Conservation (phyloP, 2,329 filamentous ascomycete genomes). For the Trichoderma hamatum region DNA sequence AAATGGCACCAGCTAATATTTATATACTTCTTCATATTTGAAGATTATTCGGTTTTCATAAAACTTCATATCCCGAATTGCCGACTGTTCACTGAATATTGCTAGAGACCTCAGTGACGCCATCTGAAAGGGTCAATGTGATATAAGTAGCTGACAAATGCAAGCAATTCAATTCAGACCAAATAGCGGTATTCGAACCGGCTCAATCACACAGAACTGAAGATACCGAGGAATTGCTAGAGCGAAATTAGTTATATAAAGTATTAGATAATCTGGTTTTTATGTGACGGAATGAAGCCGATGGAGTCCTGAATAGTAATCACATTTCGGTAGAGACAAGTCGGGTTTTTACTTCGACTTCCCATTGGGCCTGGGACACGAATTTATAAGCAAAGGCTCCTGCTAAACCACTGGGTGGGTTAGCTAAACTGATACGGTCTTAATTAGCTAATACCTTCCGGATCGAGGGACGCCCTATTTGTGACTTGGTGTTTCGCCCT, state of each 20-base stretch:
- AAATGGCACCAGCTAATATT: background rate
- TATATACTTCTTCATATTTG: background rate
- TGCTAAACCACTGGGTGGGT: background rate
- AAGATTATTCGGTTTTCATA: background rate
- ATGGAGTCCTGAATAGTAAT: background rate
- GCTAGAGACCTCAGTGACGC: background rate
- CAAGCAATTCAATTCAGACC: background rate
- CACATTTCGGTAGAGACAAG: background rate
- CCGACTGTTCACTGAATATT: background rate
- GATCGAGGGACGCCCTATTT: background rate
- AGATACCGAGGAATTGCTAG: background rate
- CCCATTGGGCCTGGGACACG: background rate
- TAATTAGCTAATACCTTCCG: background rate
- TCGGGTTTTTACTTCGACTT: background rate
- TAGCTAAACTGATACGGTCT: background rate
- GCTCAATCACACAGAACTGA: background rate
- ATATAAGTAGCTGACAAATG: constrained; percentile 13
- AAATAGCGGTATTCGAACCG: background rate
- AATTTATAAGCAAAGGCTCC: background rate
- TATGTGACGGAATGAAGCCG: background rate
- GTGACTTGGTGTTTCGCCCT: background rate
- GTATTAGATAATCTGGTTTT: background rate
- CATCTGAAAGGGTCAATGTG: background rate
- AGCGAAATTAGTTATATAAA: background rate
- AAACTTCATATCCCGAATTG: background rate